Base-by-base conservation (phyloP, 192 early-diverging fungal species). In the Funneliformis geosporum region DNA sequence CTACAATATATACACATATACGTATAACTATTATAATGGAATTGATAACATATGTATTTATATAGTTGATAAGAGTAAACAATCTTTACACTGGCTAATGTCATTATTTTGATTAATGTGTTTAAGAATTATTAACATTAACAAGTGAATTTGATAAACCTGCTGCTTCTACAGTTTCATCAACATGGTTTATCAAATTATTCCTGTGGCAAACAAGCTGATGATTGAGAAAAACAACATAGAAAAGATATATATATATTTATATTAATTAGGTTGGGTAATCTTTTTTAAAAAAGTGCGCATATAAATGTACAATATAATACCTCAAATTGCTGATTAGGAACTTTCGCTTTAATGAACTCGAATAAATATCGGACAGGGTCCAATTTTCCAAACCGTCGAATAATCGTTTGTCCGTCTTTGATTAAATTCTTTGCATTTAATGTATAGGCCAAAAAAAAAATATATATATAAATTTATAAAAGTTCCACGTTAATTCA, bases 281-380 rank as follows among this genome's bases (percentile, higher is more conserved):
- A 55, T 18, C 16, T 55, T 21, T 55, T 55, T 21, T 21, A 21
- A 6, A 5, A 43, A 44, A 21, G 16, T 55, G 21, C 50, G 16
- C 18, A 21, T 12, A 50, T 21, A 55, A 21, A 18, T 21, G 50
- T 21, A 55, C 4, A 62, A 33, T 33, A 33, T 33, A 33, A 67
- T 86, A 93, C 94, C 83, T 96, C 92, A 85, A 96, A 96, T 28
- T 80, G 85, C 28, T 92, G 86, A 8, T 79, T 89, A 42, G 93
- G 88, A 16, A 91, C 86, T 64, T 88, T 84, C 16, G 89, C 84
- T 82, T 96, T 97, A 82, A 98, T 84, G 68, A 86, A 97, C 82
- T 95, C 92, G 87, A 97, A 97, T 44, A 99, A 81, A 8, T 82
- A 81, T 43, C 83, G 87, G 2, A 98, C 95, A 25, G 86, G 87